Percentiles rank a stretch among this genome's conserved stretches.
Evolutionary conservation across 306 rosid species (phyloP).

Genomic region (Coriaria nepalensis): DNA sequence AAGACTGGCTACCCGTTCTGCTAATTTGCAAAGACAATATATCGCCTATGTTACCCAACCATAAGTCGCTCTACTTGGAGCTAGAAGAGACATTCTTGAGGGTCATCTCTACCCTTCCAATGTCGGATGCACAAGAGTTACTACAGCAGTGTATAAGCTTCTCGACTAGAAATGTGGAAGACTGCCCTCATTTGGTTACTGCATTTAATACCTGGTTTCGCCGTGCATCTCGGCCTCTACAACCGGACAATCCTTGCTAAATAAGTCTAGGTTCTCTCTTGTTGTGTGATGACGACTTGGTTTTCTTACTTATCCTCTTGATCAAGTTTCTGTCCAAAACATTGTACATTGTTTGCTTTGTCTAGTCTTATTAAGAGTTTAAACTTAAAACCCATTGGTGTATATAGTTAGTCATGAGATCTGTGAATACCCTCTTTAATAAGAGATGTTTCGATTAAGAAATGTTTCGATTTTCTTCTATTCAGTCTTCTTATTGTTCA

Average conservation of each 20-base stretch:
- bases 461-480: too few species aligned
- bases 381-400: too few species aligned
- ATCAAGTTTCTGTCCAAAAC: not conserved
- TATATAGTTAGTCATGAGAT: too few species aligned
- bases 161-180: conserved; percentile 71
- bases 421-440: too few species aligned
- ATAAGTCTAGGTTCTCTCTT: not conserved
- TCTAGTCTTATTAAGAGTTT: too few species aligned
- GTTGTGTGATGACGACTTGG: not conserved
- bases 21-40: conserved; percentile 65
- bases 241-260: conserved; percentile 17
- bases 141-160: conserved; percentile 81
- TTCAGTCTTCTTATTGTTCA: too few species aligned
- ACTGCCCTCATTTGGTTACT: conserved; percentile 67
- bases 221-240: conserved; percentile 46
- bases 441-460: too few species aligned
- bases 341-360: not conserved
- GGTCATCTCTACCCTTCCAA: conserved; percentile 77
- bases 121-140: conserved; percentile 80
- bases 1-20: conserved; percentile 88
- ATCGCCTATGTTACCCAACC: conserved; percentile 52
- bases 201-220: conserved; percentile 97
- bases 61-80: conserved; percentile 50
- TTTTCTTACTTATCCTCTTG: conserved; percentile 1
- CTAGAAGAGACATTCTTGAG: conserved; percentile 73